Evolutionary conservation across 2,329 filamentous ascomycete genomes (phyloP), one percentile per base, ranked within the genome.

Genomic region (Monosporascus sp.): DNA sequence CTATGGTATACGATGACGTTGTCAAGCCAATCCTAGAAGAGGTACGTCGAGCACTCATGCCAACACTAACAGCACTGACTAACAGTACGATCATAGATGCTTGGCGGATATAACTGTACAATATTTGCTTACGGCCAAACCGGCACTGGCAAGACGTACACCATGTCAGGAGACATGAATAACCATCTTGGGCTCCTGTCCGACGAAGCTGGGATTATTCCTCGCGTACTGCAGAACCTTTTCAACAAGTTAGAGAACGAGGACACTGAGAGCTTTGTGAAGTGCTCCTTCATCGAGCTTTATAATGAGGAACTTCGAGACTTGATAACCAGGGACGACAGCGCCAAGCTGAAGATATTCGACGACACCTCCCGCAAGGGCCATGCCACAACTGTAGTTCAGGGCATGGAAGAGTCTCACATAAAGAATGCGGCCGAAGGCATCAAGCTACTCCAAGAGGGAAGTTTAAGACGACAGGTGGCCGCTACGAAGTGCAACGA

Each of bases 401-500:
- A 99, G 69, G 94, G 94, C 4, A 96, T 99, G 90, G 95, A 97
- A 69, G 94, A 99, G 71, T 88, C 88, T 6, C 89, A 96, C 68
- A 96, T 99, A 64, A 89, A 89, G 66, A 88, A 78, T 58, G 92
- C 94, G 0, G 79, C 82, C 14, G 88, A 91, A 49, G 94, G 94
- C 55, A 92, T 99, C 70, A 88, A 89, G 71, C 80, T 97, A 57
- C 81, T 99, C 46, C 90, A 94, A 63, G 81, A 87, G 58, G 95
- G 94, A 57, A 97, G 91, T 70, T 80, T 94, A 72, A 96, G 92
- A 71, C 88, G 94, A 48, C 94, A 99, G 71, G 94, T 99, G n/a
- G 95, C 94, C 6, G 91, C 95, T 4, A 99, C 94, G n/a, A 97
- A 97, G 72, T 99, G 94, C 81, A 99, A 99, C 69, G 94, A 99